phyloP scores from a whole-genome alignment of 345 rosid genomes.

The Eucalyptus curtisii region DNA sequence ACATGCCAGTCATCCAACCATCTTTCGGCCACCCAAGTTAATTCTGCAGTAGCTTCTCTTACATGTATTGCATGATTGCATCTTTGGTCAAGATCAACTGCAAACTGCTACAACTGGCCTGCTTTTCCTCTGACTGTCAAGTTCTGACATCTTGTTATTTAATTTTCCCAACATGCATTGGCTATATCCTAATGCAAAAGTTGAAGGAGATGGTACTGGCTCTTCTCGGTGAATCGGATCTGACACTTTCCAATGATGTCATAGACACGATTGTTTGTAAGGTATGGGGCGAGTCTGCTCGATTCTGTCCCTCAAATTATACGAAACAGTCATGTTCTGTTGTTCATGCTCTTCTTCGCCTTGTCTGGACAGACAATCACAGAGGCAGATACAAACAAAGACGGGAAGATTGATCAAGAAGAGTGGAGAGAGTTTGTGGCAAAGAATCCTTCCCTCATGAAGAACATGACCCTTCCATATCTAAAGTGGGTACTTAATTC shows the following conservation, averaged over 20 bases:
- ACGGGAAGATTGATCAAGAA: constrained; percentile 68
- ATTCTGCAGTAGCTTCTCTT: not conserved
- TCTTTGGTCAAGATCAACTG: not conserved
- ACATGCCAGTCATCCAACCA: not conserved
- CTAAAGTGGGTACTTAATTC: constrained; percentile 25
- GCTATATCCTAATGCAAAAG: constrained; percentile 9
- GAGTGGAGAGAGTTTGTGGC: constrained; percentile 61
- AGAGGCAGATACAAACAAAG: constrained; percentile 50
- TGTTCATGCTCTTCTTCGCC: not conserved
- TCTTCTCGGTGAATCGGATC: constrained; percentile 52
- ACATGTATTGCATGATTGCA: not conserved
- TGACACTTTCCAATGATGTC: constrained; percentile 29
- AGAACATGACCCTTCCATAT: constrained; percentile 69
- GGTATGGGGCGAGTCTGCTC: constrained; percentile 10
- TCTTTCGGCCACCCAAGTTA: not conserved
- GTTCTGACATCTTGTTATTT: not conserved
- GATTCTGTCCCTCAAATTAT: not conserved
- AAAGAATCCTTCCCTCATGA: constrained; percentile 47
- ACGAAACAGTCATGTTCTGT: not conserved
- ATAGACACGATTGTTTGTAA: constrained; percentile 56
- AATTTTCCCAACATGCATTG: not conserved
- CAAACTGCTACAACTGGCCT: not conserved
- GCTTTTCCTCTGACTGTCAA: not conserved
- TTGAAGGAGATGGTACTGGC: constrained; percentile 72
- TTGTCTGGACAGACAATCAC: constrained; percentile 33